Base-by-base conservation (phyloP, 257 asterid genomes). In the Solanum habrochaites region DNA sequence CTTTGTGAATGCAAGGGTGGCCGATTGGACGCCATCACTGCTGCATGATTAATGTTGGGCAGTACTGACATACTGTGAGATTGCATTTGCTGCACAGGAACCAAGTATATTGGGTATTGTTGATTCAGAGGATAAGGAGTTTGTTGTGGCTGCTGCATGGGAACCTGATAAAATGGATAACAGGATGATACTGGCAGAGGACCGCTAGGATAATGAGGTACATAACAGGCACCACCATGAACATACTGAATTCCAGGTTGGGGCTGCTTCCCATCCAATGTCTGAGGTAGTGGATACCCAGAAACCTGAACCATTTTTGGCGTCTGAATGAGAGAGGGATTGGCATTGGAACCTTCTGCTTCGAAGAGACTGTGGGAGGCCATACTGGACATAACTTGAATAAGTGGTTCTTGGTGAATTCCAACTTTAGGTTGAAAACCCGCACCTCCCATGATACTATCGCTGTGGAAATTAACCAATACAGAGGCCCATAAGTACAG, bases 121-220 rank as follows among this genome's bases (percentile, higher is more conserved):
- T 92, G 95, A 88, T 91, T 93, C 7, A 92, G 82, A 39, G 90
- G 90, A 86, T 90, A 91, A 60, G 91, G 90, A 43, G 83, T 89
- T 66, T 88, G 92, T 85, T 90, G 88, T 40, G 87, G 95, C 11
- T 90, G 93, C 52, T 89, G 94, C 88, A 90, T 70, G 49, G 98
- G 96, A 90, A 91, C 85, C 91, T 95, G 98, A 90, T 93, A 95
- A 31, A 91, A 67, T 7, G 96, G 98, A 90, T 93, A 93, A 88
- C 93, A 93, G 69, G 95, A 92, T 72, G 96, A 40, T 13, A 91
- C 82, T 87, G 94, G 93, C 85, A 92, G 25, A 29, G 91, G 92
- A 60, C 89, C 90, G 7, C 88, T 45, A 14, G 90, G 85, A 88
- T 89, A 94, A 84, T 93, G 97, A 88, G 96, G 92, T 40, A 89